These are phyloP conservation scores for Penicillium sp. DNA, from an alignment of 2,329 filamentous ascomycete genomes.

Conservation along the genomic window DNA sequence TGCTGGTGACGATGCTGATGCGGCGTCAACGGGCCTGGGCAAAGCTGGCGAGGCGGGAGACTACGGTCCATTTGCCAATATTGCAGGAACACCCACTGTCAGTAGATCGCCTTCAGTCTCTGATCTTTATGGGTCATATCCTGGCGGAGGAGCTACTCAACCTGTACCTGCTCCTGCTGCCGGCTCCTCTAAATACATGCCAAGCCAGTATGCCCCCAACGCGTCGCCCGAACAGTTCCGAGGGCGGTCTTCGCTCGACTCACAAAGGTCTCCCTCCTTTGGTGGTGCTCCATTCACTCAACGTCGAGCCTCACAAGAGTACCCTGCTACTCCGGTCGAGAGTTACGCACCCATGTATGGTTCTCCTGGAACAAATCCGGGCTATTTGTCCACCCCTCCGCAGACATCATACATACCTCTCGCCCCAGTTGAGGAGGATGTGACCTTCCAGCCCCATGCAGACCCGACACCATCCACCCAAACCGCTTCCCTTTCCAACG, in stretches of 20 bases:
- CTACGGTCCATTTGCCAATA: conserved; percentile 72
- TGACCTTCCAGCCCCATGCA: conserved; percentile 22
- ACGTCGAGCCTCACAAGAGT: conserved; percentile 35
- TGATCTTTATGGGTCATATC: conserved; percentile 65
- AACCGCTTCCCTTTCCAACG: conserved; percentile 21
- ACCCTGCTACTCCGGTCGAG: conserved; percentile 28
- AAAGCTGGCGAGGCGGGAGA: conserved; percentile 52
- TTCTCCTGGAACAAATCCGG: conserved; percentile 24
- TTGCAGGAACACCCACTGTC: conserved; percentile 68
- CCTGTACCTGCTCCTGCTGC: conserved; percentile 27
- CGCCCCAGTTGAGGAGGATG: conserved; percentile 37
- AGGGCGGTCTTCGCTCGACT: conserved; percentile 45
- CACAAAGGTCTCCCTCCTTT: conserved; percentile 39
- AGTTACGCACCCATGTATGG: conserved; percentile 29
- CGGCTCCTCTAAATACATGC: conserved; percentile 40
- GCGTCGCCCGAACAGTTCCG: conserved; percentile 49
- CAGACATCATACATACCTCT: conserved; percentile 35
- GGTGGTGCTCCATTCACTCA: conserved; percentile 27
- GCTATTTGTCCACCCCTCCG: conserved; percentile 35
- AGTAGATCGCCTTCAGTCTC: conserved; percentile 68
- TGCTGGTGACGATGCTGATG: conserved; percentile 76
- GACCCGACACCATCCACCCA: conserved; percentile 17
- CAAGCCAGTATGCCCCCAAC: conserved; percentile 43
- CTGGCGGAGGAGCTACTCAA: conserved; percentile 28
- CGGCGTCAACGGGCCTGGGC: conserved; percentile 51